phyloP scores from a whole-genome alignment of 2,329 filamentous ascomycete species.

The Phialocephala subalpina region DNA sequence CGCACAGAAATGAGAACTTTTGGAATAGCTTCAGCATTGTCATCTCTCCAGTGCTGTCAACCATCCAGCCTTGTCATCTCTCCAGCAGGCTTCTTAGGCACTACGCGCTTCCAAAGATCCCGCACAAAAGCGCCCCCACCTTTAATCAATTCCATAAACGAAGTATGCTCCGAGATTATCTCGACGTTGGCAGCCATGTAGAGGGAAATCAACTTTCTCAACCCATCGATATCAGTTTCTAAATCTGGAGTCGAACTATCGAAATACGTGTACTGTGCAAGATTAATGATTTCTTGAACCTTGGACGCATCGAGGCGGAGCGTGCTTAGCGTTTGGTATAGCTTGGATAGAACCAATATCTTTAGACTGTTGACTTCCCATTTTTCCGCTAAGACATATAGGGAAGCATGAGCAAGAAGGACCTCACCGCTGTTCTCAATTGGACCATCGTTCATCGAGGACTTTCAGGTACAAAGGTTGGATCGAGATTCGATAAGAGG shows the following conservation, averaged over 20 bases:
- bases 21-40: constrained; percentile 27
- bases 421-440: constrained; percentile 29
- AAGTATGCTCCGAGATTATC: constrained; percentile 30
- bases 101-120: constrained; percentile 34
- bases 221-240: constrained; percentile 28
- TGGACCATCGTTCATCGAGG: constrained; percentile 23
- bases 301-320: constrained; percentile 28
- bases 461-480: constrained; percentile 25
- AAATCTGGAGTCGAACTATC: constrained; percentile 31
- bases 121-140: constrained; percentile 29
- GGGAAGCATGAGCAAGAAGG: constrained; percentile 32
- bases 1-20: constrained; percentile 23
- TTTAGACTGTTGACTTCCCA: constrained; percentile 32
- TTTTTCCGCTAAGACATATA: constrained; percentile 32
- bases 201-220: constrained; percentile 31
- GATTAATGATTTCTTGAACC: constrained; percentile 30
- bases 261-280: constrained; percentile 29
- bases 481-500: constrained; percentile 30
- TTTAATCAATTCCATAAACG: constrained; percentile 32
- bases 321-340: constrained; percentile 31
- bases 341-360: constrained; percentile 31
- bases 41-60: constrained; percentile 18
- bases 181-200: constrained; percentile 27
- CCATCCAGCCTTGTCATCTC: constrained; percentile 17
- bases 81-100: constrained; percentile 29